phyloP scores from a whole-genome alignment of 306 rosid genomes.

The Neltuma alba region DNA sequence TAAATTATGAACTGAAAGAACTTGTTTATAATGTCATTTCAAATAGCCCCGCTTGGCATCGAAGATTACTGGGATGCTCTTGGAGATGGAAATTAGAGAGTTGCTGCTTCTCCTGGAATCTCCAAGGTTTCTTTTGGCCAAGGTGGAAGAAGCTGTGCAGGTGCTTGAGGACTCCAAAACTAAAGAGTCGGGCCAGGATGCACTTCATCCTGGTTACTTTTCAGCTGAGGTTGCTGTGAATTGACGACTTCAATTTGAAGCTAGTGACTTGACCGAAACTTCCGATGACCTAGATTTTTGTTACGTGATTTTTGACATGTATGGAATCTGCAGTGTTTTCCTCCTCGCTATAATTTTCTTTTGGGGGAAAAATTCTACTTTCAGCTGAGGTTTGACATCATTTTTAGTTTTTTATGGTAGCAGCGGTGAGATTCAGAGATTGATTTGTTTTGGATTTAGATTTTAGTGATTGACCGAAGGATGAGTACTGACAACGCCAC shows the following conservation, averaged over 20 bases:
- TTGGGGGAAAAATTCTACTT: conserved; percentile 18
- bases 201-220: conserved; percentile 55
- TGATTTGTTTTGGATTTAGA: conserved; percentile 32
- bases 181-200: conserved; percentile 65
- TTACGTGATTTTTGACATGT: conserved; percentile 32
- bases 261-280: conserved; percentile 30
- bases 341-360: conserved; percentile 16
- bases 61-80: conserved; percentile 92
- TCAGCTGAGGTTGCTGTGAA: conserved; percentile 84
- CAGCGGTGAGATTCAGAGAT: conserved; percentile 23
- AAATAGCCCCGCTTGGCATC: conserved; percentile 74
- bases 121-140: conserved; percentile 67
- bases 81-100: conserved; percentile 91
- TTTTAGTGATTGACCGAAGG: conserved; percentile 17
- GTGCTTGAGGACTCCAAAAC: conserved; percentile 69
- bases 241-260: conserved; percentile 39
- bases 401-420: conserved; percentile 23
- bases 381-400: too few relatives aligned
- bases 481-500: too few relatives aligned
- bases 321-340: conserved; percentile 26
- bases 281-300: conserved; percentile 35
- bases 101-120: conserved; percentile 79
- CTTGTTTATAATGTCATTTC: conserved; percentile 13
- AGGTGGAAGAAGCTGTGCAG: conserved; percentile 82
- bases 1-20: background rate